Evolutionary conservation across 2,329 filamentous ascomycete species (phyloP).

Genomic region (Paramyrothecium roridum): DNA sequence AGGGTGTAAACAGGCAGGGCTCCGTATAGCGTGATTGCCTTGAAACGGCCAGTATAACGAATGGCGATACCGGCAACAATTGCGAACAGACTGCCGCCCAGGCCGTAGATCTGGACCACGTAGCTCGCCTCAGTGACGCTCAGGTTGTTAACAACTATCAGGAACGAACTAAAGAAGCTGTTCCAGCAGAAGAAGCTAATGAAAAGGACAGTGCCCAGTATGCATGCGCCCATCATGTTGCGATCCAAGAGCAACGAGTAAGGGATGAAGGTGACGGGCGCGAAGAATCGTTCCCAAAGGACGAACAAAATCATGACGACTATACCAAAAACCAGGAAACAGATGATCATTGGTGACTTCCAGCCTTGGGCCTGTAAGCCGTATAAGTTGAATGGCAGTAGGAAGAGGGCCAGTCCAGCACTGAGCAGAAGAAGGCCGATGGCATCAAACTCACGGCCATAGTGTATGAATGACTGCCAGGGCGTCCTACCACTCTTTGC

Average conservation of each 20-base stretch:
- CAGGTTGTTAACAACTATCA: constrained; percentile 38
- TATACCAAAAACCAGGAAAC: constrained; percentile 43
- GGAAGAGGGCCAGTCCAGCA: constrained; percentile 50
- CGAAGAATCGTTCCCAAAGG: constrained; percentile 52
- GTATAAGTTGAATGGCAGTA: constrained; percentile 43
- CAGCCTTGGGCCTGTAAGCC: constrained; percentile 26
- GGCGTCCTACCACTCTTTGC: constrained; percentile 30
- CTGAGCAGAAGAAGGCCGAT: constrained; percentile 55
- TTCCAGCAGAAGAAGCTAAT: constrained; percentile 36
- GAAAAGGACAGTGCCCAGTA: constrained; percentile 31
- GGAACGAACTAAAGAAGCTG: constrained; percentile 44
- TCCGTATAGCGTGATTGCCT: constrained; percentile 32
- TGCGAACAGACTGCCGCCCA: constrained; percentile 45
- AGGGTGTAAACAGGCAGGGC: constrained; percentile 48
- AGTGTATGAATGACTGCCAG: constrained; percentile 1
- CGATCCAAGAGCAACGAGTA: constrained; percentile 42
- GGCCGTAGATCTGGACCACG: constrained; percentile 34
- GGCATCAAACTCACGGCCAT: constrained; percentile 12
- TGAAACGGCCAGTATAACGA: constrained; percentile 40
- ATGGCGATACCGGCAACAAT: constrained; percentile 41
- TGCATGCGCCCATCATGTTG: constrained; percentile 42
- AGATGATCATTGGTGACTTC: constrained; percentile 35
- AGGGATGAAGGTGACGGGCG: constrained; percentile 52
- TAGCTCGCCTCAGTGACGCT: constrained; percentile 32
- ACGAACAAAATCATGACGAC: constrained; percentile 42